These are phyloP conservation scores for Berkeleyomyces rouxiae DNA, from an alignment of 2,329 filamentous ascomycete species.

Conservation along the genomic window DNA sequence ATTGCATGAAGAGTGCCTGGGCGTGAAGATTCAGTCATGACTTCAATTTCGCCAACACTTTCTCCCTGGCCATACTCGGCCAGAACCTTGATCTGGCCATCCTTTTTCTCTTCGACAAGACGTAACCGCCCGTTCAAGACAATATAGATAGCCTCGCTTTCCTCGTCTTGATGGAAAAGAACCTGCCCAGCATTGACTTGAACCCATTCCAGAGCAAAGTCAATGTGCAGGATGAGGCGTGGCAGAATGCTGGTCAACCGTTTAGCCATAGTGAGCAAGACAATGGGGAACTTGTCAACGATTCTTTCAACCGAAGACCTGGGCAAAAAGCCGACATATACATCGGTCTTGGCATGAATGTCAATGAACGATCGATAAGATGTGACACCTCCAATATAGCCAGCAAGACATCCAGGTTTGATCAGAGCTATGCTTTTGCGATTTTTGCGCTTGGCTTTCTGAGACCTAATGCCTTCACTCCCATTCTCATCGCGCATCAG, in stretches of 20 bases:
- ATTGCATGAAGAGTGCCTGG: constrained; percentile 89
- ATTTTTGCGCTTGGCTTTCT: constrained; percentile 29
- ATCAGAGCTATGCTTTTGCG: constrained; percentile 71
- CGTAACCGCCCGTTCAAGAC: constrained; percentile 86
- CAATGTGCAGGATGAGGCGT: constrained; percentile 81
- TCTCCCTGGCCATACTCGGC: constrained; percentile 95
- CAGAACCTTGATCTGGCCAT: constrained; percentile 67
- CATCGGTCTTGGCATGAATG: constrained; percentile 92
- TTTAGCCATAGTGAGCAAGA: constrained; percentile 91
- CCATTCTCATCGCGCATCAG: neutral
- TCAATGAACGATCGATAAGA: constrained; percentile 94
- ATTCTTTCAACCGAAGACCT: constrained; percentile 74
- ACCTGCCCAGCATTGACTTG: constrained; percentile 92
- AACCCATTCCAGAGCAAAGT: constrained; percentile 96
- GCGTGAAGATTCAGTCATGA: constrained; percentile 85
- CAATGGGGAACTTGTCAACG: constrained; percentile 80
- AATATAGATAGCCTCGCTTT: constrained; percentile 96
- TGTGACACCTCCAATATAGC: constrained; percentile 86
- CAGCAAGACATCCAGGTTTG: constrained; percentile 85
- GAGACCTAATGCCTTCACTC: constrained; percentile 20
- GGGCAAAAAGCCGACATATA: constrained; percentile 91
- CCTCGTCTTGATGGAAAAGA: constrained; percentile 82
- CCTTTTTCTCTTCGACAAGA: constrained; percentile 64
- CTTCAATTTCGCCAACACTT: constrained; percentile 91
- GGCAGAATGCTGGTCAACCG: constrained; percentile 78